Conservation (phyloP, 106 monocot genomes). For the Amphibolis antarctica region DNA sequence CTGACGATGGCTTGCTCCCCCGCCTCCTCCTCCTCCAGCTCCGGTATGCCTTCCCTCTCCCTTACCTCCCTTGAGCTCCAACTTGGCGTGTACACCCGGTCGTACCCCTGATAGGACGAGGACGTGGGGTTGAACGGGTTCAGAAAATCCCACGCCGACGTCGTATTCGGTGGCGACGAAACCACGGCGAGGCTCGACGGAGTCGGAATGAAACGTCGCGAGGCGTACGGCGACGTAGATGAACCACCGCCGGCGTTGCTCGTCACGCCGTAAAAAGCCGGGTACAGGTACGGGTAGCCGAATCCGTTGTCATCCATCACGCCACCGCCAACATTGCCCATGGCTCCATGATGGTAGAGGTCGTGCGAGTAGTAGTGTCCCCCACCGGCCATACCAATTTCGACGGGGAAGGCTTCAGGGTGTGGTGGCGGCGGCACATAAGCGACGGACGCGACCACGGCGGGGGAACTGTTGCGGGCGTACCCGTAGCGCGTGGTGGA, state of each 20-base stretch:
- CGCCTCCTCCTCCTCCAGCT: slow-evolving; percentile 64
- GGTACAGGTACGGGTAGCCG: background rate
- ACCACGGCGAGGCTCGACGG: slow-evolving; percentile 19
- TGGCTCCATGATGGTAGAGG: too few relatives aligned
- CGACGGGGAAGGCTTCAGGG: slow-evolving; percentile 5
- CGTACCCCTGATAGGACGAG: slow-evolving; percentile 31
- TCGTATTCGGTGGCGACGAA: slow-evolving; percentile 59
- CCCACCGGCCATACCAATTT: slow-evolving; percentile 8
- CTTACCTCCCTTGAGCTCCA: slow-evolving; percentile 69
- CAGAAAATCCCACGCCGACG: slow-evolving; percentile 71
- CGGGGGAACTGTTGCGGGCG: slow-evolving; percentile 3
- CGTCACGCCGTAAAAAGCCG: slow-evolving; percentile 7
- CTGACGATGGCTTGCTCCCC: slow-evolving; percentile 43
- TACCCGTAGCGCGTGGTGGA: slow-evolving; percentile 2
- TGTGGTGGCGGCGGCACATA: slow-evolving; percentile 5
- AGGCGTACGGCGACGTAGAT: background rate
- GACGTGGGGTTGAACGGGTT: slow-evolving; percentile 75
- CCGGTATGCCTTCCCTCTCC: slow-evolving; percentile 92
- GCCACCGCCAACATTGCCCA: background rate
- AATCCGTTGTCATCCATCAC: background rate
- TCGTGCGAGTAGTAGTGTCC: background rate
- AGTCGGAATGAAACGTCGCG: slow-evolving; percentile 19
- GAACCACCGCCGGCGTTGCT: slow-evolving; percentile 3
- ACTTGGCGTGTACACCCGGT: slow-evolving; percentile 52
- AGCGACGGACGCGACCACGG: background rate